Base-by-base conservation (phyloP, 495 filamentous ascomycete genomes). In the Neurospora sp. region DNA sequence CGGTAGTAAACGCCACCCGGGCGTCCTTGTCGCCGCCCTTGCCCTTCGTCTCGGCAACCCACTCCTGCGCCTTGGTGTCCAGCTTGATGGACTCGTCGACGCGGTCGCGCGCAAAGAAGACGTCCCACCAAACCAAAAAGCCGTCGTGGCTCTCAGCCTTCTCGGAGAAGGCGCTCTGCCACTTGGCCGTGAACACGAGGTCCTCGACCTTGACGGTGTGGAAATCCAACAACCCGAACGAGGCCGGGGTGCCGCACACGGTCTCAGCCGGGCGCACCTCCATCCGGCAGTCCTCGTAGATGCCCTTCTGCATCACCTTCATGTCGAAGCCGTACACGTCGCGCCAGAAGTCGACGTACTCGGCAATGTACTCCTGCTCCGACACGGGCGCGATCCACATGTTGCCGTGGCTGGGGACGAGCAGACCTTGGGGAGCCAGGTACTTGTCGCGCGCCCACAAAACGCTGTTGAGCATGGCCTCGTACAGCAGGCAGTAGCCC, bases 241-340 rank as follows among this genome's bases (percentile, higher is more conserved):
- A 86, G 59, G 85, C 80, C 69, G 90, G 87, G n/a, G 89, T 88
- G 76, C 96, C 94, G 73, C 93, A 94, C 73, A 97, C 89, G 71
- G 94, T 86, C 46, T 89, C 89, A 80, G 83, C 90, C 82, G 94
- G 92, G 54, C 94, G 90, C 37, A 90, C 93, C 76, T 94, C 90
- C 70, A 97, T 93, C 37, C 96, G 89, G 8, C 90, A 90, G 78
- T 98, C 94, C 69, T 91, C 91, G 78, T 96, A 89, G 73, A 94
- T 94, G 70, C 90, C 92, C 73, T 89, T 83, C 82, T 93, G 92
- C 87, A 99, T 92, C 27, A 94, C 93, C 74, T 89, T 90, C 86
- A 96, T 97, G 84, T 99, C 90, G 82, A 99, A 99, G 72, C 96
- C 96, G 82, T 97, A 99, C 14, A 99, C 94, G 75, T 98, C 96